phyloP scores from a whole-genome alignment of 129 eudicot genomes.

The Saposhnikovia divaricata region DNA sequence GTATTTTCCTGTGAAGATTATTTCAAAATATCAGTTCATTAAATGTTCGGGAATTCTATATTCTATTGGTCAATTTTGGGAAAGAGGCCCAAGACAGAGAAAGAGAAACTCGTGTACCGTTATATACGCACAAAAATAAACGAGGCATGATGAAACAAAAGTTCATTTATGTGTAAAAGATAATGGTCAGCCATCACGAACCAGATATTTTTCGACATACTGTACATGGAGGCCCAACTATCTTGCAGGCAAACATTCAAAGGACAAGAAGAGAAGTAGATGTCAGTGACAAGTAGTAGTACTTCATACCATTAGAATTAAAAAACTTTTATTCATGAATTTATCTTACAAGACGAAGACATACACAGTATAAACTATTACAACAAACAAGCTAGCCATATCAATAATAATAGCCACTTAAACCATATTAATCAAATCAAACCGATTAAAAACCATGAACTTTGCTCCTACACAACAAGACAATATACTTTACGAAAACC shows the following conservation, averaged over 20 bases:
- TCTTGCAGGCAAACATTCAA: not conserved
- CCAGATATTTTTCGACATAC: not conserved
- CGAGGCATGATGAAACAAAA: not conserved
- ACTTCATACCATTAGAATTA: too few species aligned
- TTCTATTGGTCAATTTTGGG: too few species aligned
- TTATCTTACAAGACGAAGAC: not conserved
- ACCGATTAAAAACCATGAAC: not conserved
- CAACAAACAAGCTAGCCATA: too few species aligned
- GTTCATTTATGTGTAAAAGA: not conserved
- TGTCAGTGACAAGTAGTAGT: not conserved
- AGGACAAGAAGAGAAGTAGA: not conserved
- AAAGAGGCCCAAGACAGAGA: too few species aligned
- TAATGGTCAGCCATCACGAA: not conserved
- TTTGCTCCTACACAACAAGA: not conserved
- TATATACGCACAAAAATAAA: too few species aligned
- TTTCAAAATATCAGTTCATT: too few species aligned
- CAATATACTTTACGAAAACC: not conserved
- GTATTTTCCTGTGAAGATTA: too few species aligned
- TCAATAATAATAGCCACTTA: not conserved
- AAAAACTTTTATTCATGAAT: not conserved
- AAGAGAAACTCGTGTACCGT: too few species aligned
- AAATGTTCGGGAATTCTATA: too few species aligned
- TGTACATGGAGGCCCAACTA: not conserved
- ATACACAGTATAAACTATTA: not conserved
- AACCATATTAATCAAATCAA: too few species aligned